These are phyloP conservation scores for Pythium inflatum DNA, from an alignment of 352 stramenopile genomes.

Conservation along the genomic window DNA sequence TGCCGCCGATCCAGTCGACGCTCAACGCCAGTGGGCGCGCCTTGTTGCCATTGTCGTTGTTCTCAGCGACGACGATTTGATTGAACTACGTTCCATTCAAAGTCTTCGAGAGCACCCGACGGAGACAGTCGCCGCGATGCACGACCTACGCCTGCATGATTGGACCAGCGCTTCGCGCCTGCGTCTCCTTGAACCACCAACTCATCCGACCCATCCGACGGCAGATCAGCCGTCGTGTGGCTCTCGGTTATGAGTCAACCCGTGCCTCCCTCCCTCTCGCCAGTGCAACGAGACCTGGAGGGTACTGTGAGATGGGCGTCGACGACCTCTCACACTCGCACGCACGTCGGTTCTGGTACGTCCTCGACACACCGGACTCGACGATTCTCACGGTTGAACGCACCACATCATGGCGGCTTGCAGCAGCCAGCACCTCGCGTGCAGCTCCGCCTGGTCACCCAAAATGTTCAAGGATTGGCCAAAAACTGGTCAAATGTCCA, in stretches of 20 bases:
- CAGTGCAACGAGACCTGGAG: neutral
- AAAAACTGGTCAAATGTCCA: neutral
- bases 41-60: neutral
- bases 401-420: neutral
- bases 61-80: neutral
- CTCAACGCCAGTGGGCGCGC: neutral
- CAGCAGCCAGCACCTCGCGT: neutral
- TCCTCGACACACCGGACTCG: neutral
- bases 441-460: neutral
- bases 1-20: neutral
- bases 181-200: neutral
- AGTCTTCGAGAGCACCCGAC: neutral
- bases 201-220: neutral
- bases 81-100: neutral
- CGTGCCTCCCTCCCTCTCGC: neutral
- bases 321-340: constrained; percentile 6
- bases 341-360: too few relatives aligned
- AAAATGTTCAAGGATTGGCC: neutral
- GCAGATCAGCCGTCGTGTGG: neutral
- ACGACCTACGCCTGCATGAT: constrained; percentile 5
- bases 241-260: constrained; percentile 1
- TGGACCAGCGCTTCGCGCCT: neutral
- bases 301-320: neutral
- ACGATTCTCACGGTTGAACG: neutral
- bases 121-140: neutral